phyloP scores from a whole-genome alignment of 2,329 filamentous ascomycete species.

The Colletotrichum paranaense region DNA sequence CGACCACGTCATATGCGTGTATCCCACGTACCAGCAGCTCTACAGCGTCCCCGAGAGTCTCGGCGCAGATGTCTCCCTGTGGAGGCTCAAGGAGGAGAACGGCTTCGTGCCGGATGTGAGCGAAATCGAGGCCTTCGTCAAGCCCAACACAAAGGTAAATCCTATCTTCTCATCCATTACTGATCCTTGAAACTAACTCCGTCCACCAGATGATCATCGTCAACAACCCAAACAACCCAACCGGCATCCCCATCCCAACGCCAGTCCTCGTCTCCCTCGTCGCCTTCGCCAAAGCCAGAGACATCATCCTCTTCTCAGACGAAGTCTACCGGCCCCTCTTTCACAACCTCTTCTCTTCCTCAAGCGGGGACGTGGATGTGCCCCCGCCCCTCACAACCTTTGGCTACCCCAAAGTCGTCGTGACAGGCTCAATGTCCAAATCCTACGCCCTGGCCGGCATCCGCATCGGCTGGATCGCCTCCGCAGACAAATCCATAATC shows the following conservation, averaged over 20 bases:
- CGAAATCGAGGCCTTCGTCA: constrained; percentile 73
- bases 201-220: constrained; percentile 58
- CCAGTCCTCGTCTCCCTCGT: constrained; percentile 70
- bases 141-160: constrained; percentile 73
- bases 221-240: constrained; percentile 88
- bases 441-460: constrained; percentile 86
- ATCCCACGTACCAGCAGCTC: constrained; percentile 85
- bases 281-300: constrained; percentile 69
- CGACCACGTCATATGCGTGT: constrained; percentile 85
- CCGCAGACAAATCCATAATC: constrained; percentile 69
- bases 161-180: not conserved
- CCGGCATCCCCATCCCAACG: constrained; percentile 75
- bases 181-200: no score
- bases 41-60: constrained; percentile 78
- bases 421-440: constrained; percentile 87
- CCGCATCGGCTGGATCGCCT: constrained; percentile 85
- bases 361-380: constrained; percentile 42
- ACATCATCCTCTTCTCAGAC: constrained; percentile 77
- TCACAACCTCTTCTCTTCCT: constrained; percentile 68
- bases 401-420: constrained; percentile 76
- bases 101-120: constrained; percentile 73
- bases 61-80: constrained; percentile 79
- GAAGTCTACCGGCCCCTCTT: constrained; percentile 90
- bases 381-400: constrained; percentile 78
- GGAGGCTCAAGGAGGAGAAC: constrained; percentile 73